A percentile compares a stretch with the other conserved stretches of the same genome.
Evolutionary conservation across 1,284 basidiomycete genomes (phyloP).

Genomic region (Clitocybe nebularis): DNA sequence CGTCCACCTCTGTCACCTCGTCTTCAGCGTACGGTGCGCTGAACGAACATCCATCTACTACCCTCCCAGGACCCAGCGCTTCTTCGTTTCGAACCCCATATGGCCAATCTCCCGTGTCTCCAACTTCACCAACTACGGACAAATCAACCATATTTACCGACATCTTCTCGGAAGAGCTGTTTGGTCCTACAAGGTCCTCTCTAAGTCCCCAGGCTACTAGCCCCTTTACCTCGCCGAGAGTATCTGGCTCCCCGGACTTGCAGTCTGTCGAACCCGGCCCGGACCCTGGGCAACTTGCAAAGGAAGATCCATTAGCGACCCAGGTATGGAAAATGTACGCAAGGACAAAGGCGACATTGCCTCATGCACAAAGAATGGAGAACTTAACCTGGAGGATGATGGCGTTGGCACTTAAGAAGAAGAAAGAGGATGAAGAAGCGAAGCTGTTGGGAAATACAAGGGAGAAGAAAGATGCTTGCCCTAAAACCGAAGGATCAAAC

Average conservation of each 20-base stretch:
- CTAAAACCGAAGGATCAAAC: constrained; percentile 11
- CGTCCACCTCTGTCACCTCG: constrained; percentile 40
- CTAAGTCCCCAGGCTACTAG: constrained; percentile 40
- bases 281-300: constrained; percentile 64
- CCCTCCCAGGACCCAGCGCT: constrained; percentile 25
- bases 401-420: constrained; percentile 89
- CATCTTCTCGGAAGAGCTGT: constrained; percentile 68
- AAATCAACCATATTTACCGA: constrained; percentile 65
- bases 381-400: constrained; percentile 98
- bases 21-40: constrained; percentile 22
- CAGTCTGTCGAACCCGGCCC: constrained; percentile 38
- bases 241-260: constrained; percentile 67
- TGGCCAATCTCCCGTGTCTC: constrained; percentile 32
- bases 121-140: constrained; percentile 38
- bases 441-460: constrained; percentile 21
- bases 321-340: constrained; percentile 98
- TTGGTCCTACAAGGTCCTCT: constrained; percentile 38
- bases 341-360: constrained; percentile 80
- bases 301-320: constrained; percentile 86
- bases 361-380: constrained; percentile 94
- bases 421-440: constrained; percentile 61
- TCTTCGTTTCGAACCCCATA: constrained; percentile 31
- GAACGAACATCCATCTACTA: constrained; percentile 28
- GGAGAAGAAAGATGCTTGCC: constrained; percentile 12
- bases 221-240: constrained; percentile 57